A percentile compares a stretch with the other conserved stretches of the same genome.
These are phyloP conservation scores for Globisporangium viniferum DNA, from an alignment of 352 stramenopile genomes.

Conservation along the genomic window DNA sequence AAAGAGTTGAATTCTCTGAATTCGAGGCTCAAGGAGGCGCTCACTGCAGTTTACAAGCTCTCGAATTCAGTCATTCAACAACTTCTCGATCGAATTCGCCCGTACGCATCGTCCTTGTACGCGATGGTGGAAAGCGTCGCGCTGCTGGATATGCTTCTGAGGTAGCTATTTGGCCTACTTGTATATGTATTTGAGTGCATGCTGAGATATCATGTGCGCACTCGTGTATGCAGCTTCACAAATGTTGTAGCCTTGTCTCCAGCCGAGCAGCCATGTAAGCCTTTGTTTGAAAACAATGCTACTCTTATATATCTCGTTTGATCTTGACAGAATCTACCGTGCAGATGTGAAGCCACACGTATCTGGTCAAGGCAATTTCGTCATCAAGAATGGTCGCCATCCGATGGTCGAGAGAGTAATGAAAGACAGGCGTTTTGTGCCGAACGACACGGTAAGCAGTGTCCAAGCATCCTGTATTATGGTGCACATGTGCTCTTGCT, in stretches of 20 bases:
- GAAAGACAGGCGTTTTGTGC: conserved; percentile 72
- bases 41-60: conserved; percentile 85
- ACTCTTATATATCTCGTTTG: not conserved
- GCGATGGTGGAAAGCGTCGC: conserved; percentile 86
- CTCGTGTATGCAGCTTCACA: conserved; percentile 57
- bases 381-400: conserved; percentile 82
- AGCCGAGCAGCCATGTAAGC: conserved; percentile 67
- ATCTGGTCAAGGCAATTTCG: conserved; percentile 60
- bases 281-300: not conserved
- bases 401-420: conserved; percentile 69
- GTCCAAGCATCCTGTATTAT: not conserved
- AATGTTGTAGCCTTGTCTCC: conserved; percentile 82
- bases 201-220: not conserved
- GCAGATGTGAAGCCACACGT: conserved; percentile 71
- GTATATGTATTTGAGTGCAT: not conserved
- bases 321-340: not conserved
- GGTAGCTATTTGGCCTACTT: conserved; percentile 26
- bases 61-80: conserved; percentile 86
- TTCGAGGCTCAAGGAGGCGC: conserved; percentile 71
- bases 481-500: not conserved
- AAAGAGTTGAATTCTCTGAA: conserved; percentile 86
- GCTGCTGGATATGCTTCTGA: conserved; percentile 91
- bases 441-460: conserved; percentile 73
- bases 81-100: conserved; percentile 76
- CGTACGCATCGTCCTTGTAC: conserved; percentile 73